Evolutionary conservation across 345 rosid species (phyloP).

Genomic region (Rubroshorea leprosula): DNA sequence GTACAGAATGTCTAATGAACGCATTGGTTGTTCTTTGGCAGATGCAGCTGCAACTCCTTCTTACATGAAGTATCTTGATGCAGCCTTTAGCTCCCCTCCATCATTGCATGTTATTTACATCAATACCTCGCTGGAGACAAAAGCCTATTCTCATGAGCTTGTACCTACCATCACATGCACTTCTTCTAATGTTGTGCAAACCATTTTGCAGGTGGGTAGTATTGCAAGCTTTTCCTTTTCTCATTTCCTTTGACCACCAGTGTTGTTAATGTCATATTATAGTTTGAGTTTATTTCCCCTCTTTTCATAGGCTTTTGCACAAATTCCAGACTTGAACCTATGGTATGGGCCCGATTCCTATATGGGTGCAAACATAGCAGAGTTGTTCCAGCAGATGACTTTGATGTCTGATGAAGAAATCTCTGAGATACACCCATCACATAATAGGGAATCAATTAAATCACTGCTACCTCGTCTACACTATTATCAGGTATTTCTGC

Average conservation of each 20-base stretch:
- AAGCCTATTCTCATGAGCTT: constrained; percentile 92
- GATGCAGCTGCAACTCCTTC: constrained; percentile 90
- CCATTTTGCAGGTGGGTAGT: constrained; percentile 74
- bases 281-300: not conserved
- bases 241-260: constrained; percentile 2
- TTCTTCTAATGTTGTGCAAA: constrained; percentile 93
- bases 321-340: constrained; percentile 63
- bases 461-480: constrained; percentile 66
- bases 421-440: constrained; percentile 63
- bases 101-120: constrained; percentile 88
- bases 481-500: constrained; percentile 57
- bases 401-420: constrained; percentile 91
- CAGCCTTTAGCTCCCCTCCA: constrained; percentile 58
- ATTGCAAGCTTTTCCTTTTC: constrained; percentile 1
- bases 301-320: constrained; percentile 67
- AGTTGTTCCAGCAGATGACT: constrained; percentile 81
- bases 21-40: constrained; percentile 91
- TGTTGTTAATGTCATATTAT: too few species aligned
- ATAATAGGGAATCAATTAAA: constrained; percentile 54
- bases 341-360: constrained; percentile 98
- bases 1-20: constrained; percentile 87
- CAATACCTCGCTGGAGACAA: constrained; percentile 91
- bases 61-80: constrained; percentile 70
- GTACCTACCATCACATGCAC: constrained; percentile 98
- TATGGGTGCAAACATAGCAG: constrained; percentile 94